Conservation (phyloP, 108 stramenopile species). For the Cyclostephanos tholiformis region DNA sequence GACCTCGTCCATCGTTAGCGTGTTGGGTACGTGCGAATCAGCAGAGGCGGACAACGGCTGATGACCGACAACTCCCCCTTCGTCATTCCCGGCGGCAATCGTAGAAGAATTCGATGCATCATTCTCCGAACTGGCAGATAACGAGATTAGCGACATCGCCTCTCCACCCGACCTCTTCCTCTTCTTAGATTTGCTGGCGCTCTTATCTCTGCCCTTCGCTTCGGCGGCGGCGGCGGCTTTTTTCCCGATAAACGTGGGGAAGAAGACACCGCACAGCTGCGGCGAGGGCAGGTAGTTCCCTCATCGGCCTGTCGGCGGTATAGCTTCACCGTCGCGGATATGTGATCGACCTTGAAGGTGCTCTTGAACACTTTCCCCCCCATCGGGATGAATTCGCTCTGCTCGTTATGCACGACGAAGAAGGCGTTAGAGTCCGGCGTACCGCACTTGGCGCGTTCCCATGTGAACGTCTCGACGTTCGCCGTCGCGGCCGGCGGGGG, state of each 20-base stretch:
- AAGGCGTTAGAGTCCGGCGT: slow-evolving; percentile 75
- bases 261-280: slow-evolving; percentile 57
- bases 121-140: slow-evolving; percentile 15
- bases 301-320: slow-evolving; percentile 45
- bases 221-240: slow-evolving; percentile 22
- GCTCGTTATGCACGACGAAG: slow-evolving; percentile 44
- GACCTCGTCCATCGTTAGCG: slow-evolving; percentile 75
- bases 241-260: slow-evolving; percentile 58
- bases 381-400: slow-evolving; percentile 36
- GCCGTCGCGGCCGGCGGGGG: slow-evolving; percentile 6
- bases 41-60: background rate
- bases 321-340: slow-evolving; percentile 55
- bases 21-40: slow-evolving; percentile 57
- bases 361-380: slow-evolving; percentile 39
- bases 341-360: slow-evolving; percentile 47
- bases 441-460: slow-evolving; percentile 24
- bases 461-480: slow-evolving; percentile 28
- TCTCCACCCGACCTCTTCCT: slow-evolving; percentile 20
- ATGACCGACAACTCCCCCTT: background rate
- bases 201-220: slow-evolving; percentile 27
- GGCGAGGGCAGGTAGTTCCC: slow-evolving; percentile 53
- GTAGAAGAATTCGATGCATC: slow-evolving; percentile 15
- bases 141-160: background rate
- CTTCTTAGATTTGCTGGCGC: slow-evolving; percentile 31
- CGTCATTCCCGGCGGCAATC: background rate